Evolutionary conservation across 306 rosid species (phyloP), one percentile per base, ranked within the genome.

Genomic region (Senna siamea): DNA sequence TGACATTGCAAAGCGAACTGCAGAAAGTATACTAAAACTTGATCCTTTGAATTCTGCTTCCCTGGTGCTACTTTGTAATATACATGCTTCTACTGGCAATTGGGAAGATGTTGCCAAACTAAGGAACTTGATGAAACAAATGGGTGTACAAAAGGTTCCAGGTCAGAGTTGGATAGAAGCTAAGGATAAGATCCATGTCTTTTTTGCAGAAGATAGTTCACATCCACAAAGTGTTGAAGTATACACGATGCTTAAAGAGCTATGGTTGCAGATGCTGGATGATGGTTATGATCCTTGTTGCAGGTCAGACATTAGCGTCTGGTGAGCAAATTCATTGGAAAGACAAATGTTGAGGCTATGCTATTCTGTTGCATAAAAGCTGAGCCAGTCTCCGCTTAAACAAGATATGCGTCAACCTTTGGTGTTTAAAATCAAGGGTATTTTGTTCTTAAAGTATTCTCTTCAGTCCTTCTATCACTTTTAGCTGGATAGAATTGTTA

Each of bases 31-130:
- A 66, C 67, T 89, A 18, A 81, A 83, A 74, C 69, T 78, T 2
- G 96, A 92, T 80, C 91, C 90, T 51, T 84, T 76, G 6, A 89
- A 89, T 77, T 86, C 93, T 47, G 87, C 96, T 60, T 89, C 89
- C 10, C 78, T 85, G 38, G 90, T 92, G 63, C 81, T 92, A 76
- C 91, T 92, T 22, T 87, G 80, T 52, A 89, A 84, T 72, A 81
- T 84, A 17, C 78, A 86, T 76, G 97, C 93, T 78, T 84, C 88
- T 73, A 85, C 84, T 8, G 83, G 93, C 3, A 65, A 64, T 56
- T 89, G 96, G 93, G 79, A 71, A 56, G 96, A 89, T 47, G 86
- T 92, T 38, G 89, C 96, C 19, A 81, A 64, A 69, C 46, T 86
- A 56, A 84, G 91, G 74, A 87, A 66, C 51, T 50, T 82, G 74